Evolutionary conservation across 176 grass and related monocot species (phyloP).

Genomic region (Bothriochloa decipiens): DNA sequence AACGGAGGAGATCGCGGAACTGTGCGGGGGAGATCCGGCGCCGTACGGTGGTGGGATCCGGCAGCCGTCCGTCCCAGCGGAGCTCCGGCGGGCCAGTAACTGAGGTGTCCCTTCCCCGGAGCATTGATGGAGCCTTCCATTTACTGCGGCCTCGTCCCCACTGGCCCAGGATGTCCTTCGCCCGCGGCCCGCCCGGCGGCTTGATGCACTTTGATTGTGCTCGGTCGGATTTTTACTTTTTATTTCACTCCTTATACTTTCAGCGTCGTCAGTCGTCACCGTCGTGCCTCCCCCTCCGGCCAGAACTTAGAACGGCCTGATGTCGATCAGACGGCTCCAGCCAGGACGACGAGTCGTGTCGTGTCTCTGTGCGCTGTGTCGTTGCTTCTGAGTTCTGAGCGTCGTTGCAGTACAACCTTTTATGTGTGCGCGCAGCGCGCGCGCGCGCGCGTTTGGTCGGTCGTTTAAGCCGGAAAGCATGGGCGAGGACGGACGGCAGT

Average conservation of each 20-base stretch:
- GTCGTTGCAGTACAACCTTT: background rate
- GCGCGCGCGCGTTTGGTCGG: no score
- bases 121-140: constrained; percentile 4
- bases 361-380: background rate
- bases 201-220: background rate
- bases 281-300: background rate
- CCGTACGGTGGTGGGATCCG: background rate
- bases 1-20: background rate
- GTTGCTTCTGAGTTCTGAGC: background rate
- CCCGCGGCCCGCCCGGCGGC: background rate
- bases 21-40: background rate
- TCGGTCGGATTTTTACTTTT: background rate
- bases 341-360: background rate
- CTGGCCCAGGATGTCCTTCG: background rate
- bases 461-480: no score
- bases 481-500: no score
- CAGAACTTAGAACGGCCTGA: background rate
- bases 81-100: no score
- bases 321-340: background rate
- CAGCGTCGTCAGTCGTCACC: background rate
- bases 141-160: background rate
- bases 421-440: no score
- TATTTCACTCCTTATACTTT: background rate
- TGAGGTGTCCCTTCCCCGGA: background rate
- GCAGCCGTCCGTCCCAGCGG: background rate